Evolutionary conservation across 805 yeast species (phyloP).

Genomic region (Nakazawaea pomicola): DNA sequence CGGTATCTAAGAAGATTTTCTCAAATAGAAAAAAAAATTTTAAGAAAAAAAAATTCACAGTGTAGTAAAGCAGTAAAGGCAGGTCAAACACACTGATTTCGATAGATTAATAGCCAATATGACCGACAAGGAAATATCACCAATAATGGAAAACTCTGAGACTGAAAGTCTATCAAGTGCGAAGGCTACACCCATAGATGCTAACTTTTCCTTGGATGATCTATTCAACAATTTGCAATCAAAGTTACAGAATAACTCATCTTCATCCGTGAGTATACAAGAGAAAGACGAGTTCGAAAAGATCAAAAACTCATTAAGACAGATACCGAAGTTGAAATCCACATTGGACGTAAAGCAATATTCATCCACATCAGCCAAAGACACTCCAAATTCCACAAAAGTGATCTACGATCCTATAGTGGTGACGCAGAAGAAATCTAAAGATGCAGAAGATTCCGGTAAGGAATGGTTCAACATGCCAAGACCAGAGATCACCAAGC

Average conservation of each 20-base stretch:
- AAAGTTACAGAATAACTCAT: constrained; percentile 8
- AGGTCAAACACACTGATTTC: too few species aligned
- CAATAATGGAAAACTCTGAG: not conserved
- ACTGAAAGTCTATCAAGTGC: not conserved
- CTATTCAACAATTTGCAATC: constrained; percentile 25
- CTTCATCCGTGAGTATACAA: too few species aligned
- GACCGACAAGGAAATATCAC: not conserved
- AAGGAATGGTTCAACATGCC: constrained; percentile 78
- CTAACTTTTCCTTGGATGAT: constrained; percentile 25
- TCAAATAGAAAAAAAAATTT: too few species aligned
- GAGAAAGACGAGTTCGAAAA: constrained; percentile 23
- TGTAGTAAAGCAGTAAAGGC: too few species aligned
- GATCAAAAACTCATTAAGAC: constrained; percentile 30
- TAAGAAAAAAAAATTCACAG: too few species aligned
- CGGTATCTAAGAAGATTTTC: not conserved
- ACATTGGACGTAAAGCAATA: constrained; percentile 24
- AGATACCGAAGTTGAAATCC: constrained; percentile 36
- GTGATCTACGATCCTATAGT: constrained; percentile 45
- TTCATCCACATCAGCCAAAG: too few species aligned
- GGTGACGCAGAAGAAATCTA: constrained; percentile 16
- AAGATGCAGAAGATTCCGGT: constrained; percentile 35
- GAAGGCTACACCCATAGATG: not conserved
- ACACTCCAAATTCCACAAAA: constrained; percentile 17
- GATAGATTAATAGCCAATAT: too few species aligned
- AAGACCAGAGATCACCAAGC: constrained; percentile 66